A percentile compares a stretch with the other conserved stretches of the same genome.
phyloP scores from a whole-genome alignment of 73 alveolate genomes.

The Tetrahymena borealis region DNA sequence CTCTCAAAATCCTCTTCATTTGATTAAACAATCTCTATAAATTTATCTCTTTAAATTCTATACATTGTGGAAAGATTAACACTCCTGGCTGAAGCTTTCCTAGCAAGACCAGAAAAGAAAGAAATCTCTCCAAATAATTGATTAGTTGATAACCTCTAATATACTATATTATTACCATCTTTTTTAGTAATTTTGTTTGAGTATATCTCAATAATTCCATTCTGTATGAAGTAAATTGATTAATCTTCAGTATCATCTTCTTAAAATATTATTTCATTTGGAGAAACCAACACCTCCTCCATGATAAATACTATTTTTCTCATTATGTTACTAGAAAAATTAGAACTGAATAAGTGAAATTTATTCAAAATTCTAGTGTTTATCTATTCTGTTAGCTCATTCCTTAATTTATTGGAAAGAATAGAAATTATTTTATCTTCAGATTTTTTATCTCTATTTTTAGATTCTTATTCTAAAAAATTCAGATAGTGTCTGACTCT shows the following conservation, averaged over 20 bases:
- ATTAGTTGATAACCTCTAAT: not conserved
- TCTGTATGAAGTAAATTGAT: not conserved
- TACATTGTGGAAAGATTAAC: not conserved
- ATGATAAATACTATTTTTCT: not conserved
- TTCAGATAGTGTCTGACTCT: not conserved
- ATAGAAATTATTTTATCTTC: not conserved
- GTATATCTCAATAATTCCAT: not conserved
- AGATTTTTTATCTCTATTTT: not conserved
- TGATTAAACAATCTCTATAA: not conserved
- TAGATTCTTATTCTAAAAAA: not conserved
- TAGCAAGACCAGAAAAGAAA: slow-evolving; percentile 15
- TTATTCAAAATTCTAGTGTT: not conserved
- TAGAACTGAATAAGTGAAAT: not conserved
- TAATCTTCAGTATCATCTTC: not conserved
- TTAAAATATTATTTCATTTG: not conserved
- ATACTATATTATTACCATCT: not conserved
- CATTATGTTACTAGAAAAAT: not conserved
- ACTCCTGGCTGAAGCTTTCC: slow-evolving; percentile 21
- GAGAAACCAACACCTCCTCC: not conserved
- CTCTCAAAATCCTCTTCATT: not conserved
- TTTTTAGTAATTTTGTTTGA: not conserved
- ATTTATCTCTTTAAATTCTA: not conserved
- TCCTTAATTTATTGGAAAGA: not conserved
- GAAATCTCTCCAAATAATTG: slow-evolving; percentile 22
- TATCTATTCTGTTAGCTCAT: not conserved